Percentiles rank a stretch among this genome's conserved stretches.
Evolutionary conservation across 2,329 filamentous ascomycete species (phyloP).

Genomic region (Hyphodiscus sp.): DNA sequence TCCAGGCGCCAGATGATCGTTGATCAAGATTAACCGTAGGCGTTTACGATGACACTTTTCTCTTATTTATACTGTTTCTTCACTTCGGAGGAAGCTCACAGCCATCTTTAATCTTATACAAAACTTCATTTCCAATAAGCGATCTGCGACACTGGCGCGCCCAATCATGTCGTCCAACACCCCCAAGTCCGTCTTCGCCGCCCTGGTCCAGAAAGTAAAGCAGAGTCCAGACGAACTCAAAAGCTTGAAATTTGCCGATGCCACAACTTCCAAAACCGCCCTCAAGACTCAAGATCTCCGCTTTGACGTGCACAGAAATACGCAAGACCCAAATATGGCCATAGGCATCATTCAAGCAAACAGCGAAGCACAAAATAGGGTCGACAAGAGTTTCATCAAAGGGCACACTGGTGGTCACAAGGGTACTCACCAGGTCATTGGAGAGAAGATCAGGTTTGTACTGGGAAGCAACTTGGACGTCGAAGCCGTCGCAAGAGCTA

Average conservation of each 20-base stretch:
- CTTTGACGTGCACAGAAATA: conserved; percentile 1
- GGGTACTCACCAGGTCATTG: conserved; percentile 3
- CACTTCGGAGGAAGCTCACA: no score
- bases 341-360: conserved; percentile 3
- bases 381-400: not conserved
- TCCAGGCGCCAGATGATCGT: no score
- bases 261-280: not conserved
- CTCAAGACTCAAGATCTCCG: conserved; percentile 3
- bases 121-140: no score
- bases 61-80: no score
- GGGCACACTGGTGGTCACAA: not conserved
- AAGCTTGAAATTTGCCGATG: not conserved
- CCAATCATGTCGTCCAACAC: conserved; percentile 2
- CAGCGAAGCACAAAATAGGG: conserved; percentile 1
- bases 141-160: not conserved
- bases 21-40: no score
- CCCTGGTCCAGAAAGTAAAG: not conserved
- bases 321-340: not conserved
- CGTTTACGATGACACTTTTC: no score
- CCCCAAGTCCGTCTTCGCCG: not conserved
- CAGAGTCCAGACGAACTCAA: not conserved
- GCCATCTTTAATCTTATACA: no score
- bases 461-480: conserved; percentile 1
- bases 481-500: not conserved
- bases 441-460: conserved; percentile 1